Percentiles rank a stretch among this genome's conserved stretches.
Conservation (phyloP, 2,329 filamentous ascomycete genomes). For the Metarhizium album region DNA sequence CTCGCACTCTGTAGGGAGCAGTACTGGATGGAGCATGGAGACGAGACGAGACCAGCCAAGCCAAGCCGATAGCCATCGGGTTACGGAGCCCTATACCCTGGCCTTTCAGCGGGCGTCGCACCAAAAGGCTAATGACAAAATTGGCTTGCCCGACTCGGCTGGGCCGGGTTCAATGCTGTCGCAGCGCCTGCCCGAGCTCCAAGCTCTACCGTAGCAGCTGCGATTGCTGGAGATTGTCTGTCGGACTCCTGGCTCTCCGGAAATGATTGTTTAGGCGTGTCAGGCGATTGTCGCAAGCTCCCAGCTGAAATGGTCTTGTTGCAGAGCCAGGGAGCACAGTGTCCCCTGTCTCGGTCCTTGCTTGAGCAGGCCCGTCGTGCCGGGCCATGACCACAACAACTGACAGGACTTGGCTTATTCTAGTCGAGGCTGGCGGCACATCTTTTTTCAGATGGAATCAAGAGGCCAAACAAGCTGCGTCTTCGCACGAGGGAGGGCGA, state of each 20-base stretch:
- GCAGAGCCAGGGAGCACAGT: neutral
- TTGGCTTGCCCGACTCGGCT: neutral
- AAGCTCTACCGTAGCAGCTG: neutral
- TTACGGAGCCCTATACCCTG: neutral
- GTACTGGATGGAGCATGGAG: no score
- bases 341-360: neutral
- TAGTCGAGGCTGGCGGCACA: no score
- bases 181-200: neutral
- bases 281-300: conserved; percentile 8
- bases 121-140: neutral
- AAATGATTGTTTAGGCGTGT: neutral
- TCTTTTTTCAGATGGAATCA: no score
- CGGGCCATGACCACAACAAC: neutral
- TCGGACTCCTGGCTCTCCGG: no score
- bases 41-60: no score
- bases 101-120: neutral
- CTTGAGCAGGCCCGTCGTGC: no score
- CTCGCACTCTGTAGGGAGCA: neutral
- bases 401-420: no score
- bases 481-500: no score
- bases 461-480: no score
- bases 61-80: conserved; percentile 1
- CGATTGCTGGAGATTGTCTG: no score
- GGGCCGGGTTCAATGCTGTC: neutral
- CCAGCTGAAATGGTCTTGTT: conserved; percentile 31